Evolutionary conservation across 2,329 filamentous ascomycete species (phyloP), one percentile per base, ranked within the genome.

Genomic region (Acrocalymma vagum): DNA sequence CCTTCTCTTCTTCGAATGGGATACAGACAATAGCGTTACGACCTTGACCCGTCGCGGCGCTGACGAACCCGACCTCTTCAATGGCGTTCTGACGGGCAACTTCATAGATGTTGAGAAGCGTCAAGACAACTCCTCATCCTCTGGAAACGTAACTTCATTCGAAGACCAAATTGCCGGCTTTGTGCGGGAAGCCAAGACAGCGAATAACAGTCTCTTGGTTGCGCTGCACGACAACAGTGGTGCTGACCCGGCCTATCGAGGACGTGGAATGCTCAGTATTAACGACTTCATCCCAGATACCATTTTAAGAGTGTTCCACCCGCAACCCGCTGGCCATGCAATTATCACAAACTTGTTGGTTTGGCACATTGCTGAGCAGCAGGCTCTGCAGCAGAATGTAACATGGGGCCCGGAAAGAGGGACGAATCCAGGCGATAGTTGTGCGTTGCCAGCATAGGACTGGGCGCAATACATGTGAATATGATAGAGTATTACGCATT

Each of bases 161-260:
- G n/a, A n/a, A n/a, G n/a, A n/a, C n/a, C n/a, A n/a, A n/a, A n/a
- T n/a, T n/a, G n/a, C n/a, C n/a, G n/a, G n/a, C n/a, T 27, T 27
- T 29, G 26, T 29, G 26, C 26, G 26, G 23, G 33, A 36, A 36
- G 33, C 33, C 3, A 36, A 36, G 33, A 27, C 5, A 18, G 33
- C 21, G 10, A 36, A 36, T 27, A 36, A 27, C 22, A 36, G 33
- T 18, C 33, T 36, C 33, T 22, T 27, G 15, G 33, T 36, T 36
- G 33, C 33, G 22, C 33, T 36, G 22, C 14, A 18, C 29, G 29
- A 31, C 8, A 31, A 31, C 13, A 31, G 13, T 18, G 29, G 29
- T 31, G 29, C 29, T 31, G 29, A 31, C 17, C 29, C 29, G 9
- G 13, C 29, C 29, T 31, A 31, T 31, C 29, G 29, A 9, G 29